These are phyloP conservation scores for Fusarium pseudograminearum DNA, from an alignment of 2,329 filamentous ascomycete species.

Conservation along the genomic window DNA sequence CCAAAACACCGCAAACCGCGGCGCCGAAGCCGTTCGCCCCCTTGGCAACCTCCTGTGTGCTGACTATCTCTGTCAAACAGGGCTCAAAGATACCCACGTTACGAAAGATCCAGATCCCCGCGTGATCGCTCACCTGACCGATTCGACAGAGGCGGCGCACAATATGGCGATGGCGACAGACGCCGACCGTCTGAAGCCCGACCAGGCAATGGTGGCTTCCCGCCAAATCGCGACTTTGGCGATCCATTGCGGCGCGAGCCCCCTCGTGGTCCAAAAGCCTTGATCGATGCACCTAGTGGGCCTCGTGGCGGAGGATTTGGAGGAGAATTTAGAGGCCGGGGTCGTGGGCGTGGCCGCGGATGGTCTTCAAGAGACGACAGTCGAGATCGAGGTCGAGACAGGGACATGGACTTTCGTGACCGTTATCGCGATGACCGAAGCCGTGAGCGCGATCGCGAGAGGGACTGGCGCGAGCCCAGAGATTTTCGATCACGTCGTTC, in stretches of 20 bases:
- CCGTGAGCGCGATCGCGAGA: conserved; percentile 68
- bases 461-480: conserved; percentile 58
- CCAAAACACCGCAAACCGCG: background rate
- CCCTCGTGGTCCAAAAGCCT: conserved; percentile 83
- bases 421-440: conserved; percentile 71
- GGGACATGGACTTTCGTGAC: conserved; percentile 70
- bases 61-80: conserved; percentile 57
- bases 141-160: conserved; percentile 65
- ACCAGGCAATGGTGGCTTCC: conserved; percentile 70
- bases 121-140: conserved; percentile 78
- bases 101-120: conserved; percentile 72
- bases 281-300: conserved; percentile 76
- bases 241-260: conserved; percentile 73
- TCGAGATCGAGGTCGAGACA: conserved; percentile 69
- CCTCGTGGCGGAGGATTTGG: conserved; percentile 75
- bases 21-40: background rate
- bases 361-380: conserved; percentile 71
- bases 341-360: conserved; percentile 68
- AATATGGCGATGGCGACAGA: conserved; percentile 74
- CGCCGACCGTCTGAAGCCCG: conserved; percentile 74
- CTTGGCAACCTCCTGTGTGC: conserved; percentile 6
- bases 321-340: conserved; percentile 69
- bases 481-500: conserved; percentile 65
- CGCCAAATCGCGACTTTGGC: conserved; percentile 69
- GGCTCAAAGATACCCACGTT: conserved; percentile 69